Base-by-base conservation (phyloP, 129 eudicot genomes). In the Scalesia atractyloides region DNA sequence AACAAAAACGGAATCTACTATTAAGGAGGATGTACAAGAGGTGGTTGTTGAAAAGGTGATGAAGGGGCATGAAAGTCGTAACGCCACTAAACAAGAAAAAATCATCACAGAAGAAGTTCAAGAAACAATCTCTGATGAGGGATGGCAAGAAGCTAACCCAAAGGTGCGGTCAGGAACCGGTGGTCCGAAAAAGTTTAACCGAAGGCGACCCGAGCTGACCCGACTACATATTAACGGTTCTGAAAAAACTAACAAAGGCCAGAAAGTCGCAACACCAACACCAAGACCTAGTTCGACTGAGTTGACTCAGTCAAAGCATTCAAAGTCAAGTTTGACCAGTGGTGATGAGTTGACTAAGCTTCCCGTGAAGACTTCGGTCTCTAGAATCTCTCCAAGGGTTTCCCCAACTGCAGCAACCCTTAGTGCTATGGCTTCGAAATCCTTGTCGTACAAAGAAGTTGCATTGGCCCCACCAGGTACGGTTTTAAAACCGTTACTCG, bases 381-480 rank as follows among this genome's bases (percentile, higher is more conserved):
- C 95, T 47, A 84, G 79, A 80, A 78, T 62, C 62, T 74, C 89
- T 48, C 78, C 85, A 10, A 85, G 78, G 78, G 74, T 65, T 68
- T 85, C 85, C 52, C 77, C 81, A 7, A 47, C 64, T 73, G 74
- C 89, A 46, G 78, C 88, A 62, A 75, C 83, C 54, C 88, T 86
- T 46, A 81, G 80, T 20, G 19, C 98, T 36, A 79, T 90, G 84
- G 95, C 96, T 74, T 82, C 94, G 10, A 95, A 95, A 75, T 85
- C 99, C 16, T 69, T 90, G 33, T 95, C 99, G 20, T 95, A 95
- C 91, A 95, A 95, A 82, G 97, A 86, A 79, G 99, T 95, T 69
- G 99, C 99, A 14, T 84, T 86, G 73, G 85, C 99, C 16, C 94
- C 99, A 63, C 99, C 99, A 70, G 99, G 99, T 69, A 88, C 99